phyloP scores from a whole-genome alignment of 2,329 filamentous ascomycete species.

The Colletotrichum zoysiae region DNA sequence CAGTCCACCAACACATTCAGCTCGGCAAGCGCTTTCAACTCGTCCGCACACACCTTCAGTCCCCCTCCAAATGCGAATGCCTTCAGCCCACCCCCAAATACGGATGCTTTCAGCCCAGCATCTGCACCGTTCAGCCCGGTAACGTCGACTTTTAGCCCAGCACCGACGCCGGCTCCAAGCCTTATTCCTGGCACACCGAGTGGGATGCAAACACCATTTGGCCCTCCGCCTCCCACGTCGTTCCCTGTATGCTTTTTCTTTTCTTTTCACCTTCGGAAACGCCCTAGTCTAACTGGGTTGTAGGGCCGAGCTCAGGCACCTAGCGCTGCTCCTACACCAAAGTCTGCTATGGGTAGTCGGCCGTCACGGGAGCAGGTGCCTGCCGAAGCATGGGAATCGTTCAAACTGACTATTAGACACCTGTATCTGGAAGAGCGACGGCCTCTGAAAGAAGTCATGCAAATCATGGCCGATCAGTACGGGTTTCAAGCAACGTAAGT shows the following conservation, averaged over 20 bases:
- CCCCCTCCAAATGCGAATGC: constrained; percentile 18
- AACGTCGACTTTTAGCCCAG: constrained; percentile 36
- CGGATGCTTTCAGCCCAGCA: constrained; percentile 34
- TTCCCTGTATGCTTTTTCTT: constrained; percentile 30
- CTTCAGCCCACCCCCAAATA: constrained; percentile 9
- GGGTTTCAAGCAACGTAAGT: constrained; percentile 64
- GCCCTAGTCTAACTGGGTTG: constrained; percentile 21
- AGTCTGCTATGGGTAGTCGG: constrained; percentile 50
- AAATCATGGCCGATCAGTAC: constrained; percentile 62
- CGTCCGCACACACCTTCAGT: constrained; percentile 25
- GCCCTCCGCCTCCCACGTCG: constrained; percentile 38
- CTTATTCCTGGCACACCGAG: constrained; percentile 28
- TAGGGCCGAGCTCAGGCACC: constrained; percentile 36
- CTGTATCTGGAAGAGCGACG: constrained; percentile 63
- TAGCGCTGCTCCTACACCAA: constrained; percentile 45
- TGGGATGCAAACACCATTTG: constrained; percentile 35
- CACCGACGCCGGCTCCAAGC: constrained; percentile 36
- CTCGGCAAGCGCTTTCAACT: constrained; percentile 12
- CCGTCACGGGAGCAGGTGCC: constrained; percentile 59
- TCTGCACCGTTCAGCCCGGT: constrained; percentile 33
- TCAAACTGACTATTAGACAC: constrained; percentile 59
- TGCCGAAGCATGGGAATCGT: constrained; percentile 61
- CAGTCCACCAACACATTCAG: constrained; percentile 20
- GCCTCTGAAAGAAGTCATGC: constrained; percentile 66
- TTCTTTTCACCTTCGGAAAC: neutral